Conservation (phyloP, 345 rosid genomes). For the Citrus maxima region DNA sequence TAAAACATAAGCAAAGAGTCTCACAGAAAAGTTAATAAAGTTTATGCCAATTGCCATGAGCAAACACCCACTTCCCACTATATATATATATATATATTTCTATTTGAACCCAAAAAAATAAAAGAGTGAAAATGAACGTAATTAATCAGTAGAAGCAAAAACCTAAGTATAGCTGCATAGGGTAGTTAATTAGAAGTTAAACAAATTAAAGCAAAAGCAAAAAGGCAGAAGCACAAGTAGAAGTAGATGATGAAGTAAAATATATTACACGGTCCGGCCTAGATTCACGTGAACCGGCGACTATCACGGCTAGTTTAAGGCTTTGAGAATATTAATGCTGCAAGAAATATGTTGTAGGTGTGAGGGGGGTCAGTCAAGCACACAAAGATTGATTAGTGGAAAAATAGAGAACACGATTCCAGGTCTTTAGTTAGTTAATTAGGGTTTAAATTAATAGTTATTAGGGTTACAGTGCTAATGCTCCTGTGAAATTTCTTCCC, state of each 20-base stretch:
- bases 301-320: constrained; percentile 49
- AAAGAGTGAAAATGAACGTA: too few relatives aligned
- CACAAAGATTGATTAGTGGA: not conserved
- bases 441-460: not conserved
- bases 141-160: too few relatives aligned
- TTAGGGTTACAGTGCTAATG: not conserved
- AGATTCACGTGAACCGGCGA: constrained; percentile 57
- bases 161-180: too few relatives aligned
- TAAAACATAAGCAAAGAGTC: too few relatives aligned
- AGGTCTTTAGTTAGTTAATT: constrained; percentile 23
- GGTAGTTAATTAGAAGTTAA: too few relatives aligned
- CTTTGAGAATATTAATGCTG: constrained; percentile 17
- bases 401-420: constrained; percentile 29
- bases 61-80: too few relatives aligned
- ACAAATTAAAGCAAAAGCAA: too few relatives aligned
- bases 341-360: not conserved
- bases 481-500: not conserved
- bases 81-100: too few relatives aligned
- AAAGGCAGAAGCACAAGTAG: too few relatives aligned
- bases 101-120: too few relatives aligned
- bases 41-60: too few relatives aligned
- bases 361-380: not conserved
- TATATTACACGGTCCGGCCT: constrained; percentile 25
- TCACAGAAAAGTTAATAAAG: not conserved
- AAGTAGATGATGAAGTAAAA: not conserved